Evolutionary conservation across 345 rosid genomes (phyloP).

Genomic region (Ricinus communis): DNA sequence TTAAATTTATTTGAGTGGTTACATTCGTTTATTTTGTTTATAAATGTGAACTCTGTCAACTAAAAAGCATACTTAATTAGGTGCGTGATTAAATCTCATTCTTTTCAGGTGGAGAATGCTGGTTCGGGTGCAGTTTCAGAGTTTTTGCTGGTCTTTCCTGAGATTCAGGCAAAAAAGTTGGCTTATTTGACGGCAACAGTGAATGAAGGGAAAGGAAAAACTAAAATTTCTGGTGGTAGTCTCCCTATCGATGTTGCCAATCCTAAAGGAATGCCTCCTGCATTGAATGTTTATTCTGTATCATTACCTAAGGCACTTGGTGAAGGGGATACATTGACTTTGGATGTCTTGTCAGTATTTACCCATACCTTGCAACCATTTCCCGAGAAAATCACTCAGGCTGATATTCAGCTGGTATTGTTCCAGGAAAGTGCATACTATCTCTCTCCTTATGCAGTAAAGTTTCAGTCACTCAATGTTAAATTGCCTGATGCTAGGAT

Average conservation of each 20-base stretch:
- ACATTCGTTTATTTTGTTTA: neutral
- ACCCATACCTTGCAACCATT: conserved; percentile 63
- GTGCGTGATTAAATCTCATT: neutral
- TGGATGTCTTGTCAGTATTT: conserved; percentile 63
- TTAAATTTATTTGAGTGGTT: neutral
- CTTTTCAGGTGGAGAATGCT: conserved; percentile 58
- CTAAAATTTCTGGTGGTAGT: conserved; percentile 36
- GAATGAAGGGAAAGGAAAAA: conserved; percentile 71
- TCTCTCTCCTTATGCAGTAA: conserved; percentile 73
- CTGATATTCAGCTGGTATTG: conserved; percentile 81
- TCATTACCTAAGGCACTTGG: conserved; percentile 55
- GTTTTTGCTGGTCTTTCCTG: conserved; percentile 67
- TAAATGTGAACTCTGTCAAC: no score
- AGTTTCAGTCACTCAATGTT: conserved; percentile 65
- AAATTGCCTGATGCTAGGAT: conserved; percentile 72
- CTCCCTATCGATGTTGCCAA: conserved; percentile 48
- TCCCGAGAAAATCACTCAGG: conserved; percentile 87
- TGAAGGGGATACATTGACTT: conserved; percentile 58
- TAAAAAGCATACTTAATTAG: no score
- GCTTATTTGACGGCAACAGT: conserved; percentile 57
- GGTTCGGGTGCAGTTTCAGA: conserved; percentile 70
- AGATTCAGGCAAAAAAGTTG: conserved; percentile 61
- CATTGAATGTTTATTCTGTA: conserved; percentile 56
- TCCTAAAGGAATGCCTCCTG: conserved; percentile 57
- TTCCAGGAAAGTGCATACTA: conserved; percentile 73